phyloP scores from a whole-genome alignment of 176 grass and related monocot genomes.

The Elymus sibiricus region DNA sequence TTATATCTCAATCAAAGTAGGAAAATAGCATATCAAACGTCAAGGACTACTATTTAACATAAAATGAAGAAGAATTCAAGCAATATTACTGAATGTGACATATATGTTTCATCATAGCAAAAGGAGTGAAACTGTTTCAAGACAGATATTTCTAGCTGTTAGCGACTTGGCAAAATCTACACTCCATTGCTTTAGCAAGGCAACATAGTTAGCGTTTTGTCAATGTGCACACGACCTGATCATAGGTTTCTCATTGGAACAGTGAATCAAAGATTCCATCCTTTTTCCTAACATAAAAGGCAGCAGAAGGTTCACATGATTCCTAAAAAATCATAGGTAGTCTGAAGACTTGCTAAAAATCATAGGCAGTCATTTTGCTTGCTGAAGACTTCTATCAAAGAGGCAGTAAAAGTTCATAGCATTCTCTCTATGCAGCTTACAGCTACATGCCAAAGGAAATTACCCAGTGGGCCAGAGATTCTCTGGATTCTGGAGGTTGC shows the following conservation, averaged over 20 bases:
- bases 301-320: constrained; percentile 3
- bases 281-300: neutral
- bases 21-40: neutral
- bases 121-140: constrained; percentile 15
- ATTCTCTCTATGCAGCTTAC: constrained; percentile 9
- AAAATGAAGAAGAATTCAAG: constrained; percentile 2
- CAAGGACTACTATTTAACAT: neutral
- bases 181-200: constrained; percentile 3
- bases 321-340: neutral
- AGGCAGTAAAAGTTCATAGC: neutral
- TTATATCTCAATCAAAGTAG: neutral
- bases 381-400: constrained; percentile 14
- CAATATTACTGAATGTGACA: neutral
- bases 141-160: neutral
- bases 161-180: neutral
- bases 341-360: neutral
- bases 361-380: neutral
- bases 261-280: neutral
- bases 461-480: constrained; percentile 80
- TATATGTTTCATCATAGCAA: neutral
- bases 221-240: neutral
- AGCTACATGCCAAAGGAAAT: constrained; percentile 36
- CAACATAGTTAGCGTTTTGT: constrained; percentile 20
- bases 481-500: constrained; percentile 48
- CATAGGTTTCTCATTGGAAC: neutral